Base-by-base conservation (phyloP, 352 stramenopile genomes). In the Plasmopara halstedii region DNA sequence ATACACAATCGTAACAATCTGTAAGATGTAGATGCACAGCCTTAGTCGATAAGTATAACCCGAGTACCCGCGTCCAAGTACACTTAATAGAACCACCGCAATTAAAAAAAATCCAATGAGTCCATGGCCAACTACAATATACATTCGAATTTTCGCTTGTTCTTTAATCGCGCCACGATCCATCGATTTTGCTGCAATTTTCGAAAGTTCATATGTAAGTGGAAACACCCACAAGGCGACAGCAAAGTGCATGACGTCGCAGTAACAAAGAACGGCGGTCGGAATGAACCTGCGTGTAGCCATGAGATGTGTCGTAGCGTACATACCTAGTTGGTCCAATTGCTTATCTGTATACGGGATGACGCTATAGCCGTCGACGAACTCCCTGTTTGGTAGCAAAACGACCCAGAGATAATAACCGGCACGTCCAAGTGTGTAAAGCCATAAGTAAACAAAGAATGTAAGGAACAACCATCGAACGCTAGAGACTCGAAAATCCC, bases 171-270 rank as follows among this genome's bases (percentile, higher is more conserved):
- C 45, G 2, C 76, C 76, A 27, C 76, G 54, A 34, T 88, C 76
- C 76, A 88, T 88, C 2, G 71, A 70, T 22, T 67, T 80, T 14
- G 51, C 46, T 9, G 66, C 76, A 33, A 88, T 72, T 32, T 68
- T 63, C 8, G 54, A 69, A n/a, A 88, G 49, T 23, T 88, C 76
- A 50, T 82, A 76, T 14, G 57, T 64, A 0, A 88, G 46, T 17
- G 71, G 69, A 15, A 80, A 61, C 10, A 75, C 50, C 60, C 67
- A 82, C 2, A 83, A 52, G 0, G 71, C 58, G 15, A 74, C 51
- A 4, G 60, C 70, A 8, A 78, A 70, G 22, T 83, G 66, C 57
- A 66, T 58, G 8, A 73, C 48, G 39, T 85, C 70, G 18, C 72
- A 79, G 10, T 70, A 45, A 21, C 59, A 66, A 17, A 83, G 37